phyloP scores from a whole-genome alignment of 108 stramenopile species.

The Tribonema minus region DNA sequence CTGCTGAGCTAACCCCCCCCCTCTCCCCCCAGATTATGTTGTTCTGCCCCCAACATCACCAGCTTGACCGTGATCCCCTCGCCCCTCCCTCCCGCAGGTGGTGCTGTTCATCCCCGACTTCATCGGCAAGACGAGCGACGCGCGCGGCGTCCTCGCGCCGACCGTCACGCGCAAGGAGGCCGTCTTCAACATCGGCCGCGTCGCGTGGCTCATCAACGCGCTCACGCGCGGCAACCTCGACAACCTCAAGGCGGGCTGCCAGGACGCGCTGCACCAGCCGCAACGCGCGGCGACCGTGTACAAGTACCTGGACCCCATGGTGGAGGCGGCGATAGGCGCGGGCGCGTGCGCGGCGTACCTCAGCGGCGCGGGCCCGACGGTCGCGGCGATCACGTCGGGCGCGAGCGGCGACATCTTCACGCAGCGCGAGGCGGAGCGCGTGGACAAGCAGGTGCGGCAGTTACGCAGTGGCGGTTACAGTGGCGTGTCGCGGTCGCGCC shows the following conservation, averaged over 20 bases:
- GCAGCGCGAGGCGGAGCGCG: slow-evolving; percentile 87
- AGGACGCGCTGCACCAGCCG: slow-evolving; percentile 95
- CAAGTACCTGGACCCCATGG: slow-evolving; percentile 64
- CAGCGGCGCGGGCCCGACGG: slow-evolving; percentile 82
- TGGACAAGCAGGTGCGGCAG: slow-evolving; percentile 59
- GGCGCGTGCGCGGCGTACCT: slow-evolving; percentile 86
- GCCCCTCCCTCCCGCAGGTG: too few species aligned
- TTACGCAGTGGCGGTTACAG: background rate
- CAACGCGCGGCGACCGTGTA: slow-evolving; percentile 79
- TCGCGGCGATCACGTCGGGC: slow-evolving; percentile 93
- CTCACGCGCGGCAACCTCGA: slow-evolving; percentile 79
- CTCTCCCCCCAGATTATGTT: too few species aligned
- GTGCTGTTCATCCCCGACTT: slow-evolving; percentile 95
- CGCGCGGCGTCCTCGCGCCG: slow-evolving; percentile 71
- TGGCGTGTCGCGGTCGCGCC: background rate
- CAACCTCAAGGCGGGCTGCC: slow-evolving; percentile 80
- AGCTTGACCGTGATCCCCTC: slow-evolving; percentile 75
- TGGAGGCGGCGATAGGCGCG: slow-evolving; percentile 63
- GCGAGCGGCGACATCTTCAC: slow-evolving; percentile 96
- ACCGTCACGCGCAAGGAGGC: slow-evolving; percentile 80
- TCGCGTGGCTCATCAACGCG: slow-evolving; percentile 88
- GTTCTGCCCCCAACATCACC: slow-evolving; percentile 25
- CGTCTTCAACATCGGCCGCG: slow-evolving; percentile 91
- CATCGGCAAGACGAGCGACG: slow-evolving; percentile 90
- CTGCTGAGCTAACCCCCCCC: too few species aligned